Conservation (phyloP, 2,329 filamentous ascomycete genomes). For the Hypoxylon sp. region DNA sequence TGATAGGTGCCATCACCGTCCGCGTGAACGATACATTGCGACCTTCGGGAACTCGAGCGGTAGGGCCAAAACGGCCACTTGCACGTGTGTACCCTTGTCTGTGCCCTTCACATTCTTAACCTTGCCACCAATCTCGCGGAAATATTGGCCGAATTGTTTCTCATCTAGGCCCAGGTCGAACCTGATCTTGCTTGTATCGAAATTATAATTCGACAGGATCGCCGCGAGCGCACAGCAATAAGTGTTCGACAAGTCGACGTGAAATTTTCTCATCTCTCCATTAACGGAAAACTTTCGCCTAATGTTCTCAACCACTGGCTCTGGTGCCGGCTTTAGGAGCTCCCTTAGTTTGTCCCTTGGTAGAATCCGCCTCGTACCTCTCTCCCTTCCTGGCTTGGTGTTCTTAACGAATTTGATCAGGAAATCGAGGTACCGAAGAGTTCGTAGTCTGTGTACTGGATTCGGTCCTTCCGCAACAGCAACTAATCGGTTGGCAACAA, state of each 20-base stretch:
- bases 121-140: slow-evolving; percentile 80
- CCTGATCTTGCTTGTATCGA: slow-evolving; percentile 77
- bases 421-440: slow-evolving; percentile 73
- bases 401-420: slow-evolving; percentile 68
- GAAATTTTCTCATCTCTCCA: slow-evolving; percentile 77
- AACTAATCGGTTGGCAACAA: slow-evolving; percentile 74
- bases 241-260: slow-evolving; percentile 79
- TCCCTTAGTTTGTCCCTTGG: slow-evolving; percentile 73
- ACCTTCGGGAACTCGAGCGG: slow-evolving; percentile 87
- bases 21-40: slow-evolving; percentile 52
- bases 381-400: slow-evolving; percentile 63
- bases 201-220: slow-evolving; percentile 80
- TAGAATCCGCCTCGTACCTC: slow-evolving; percentile 67
- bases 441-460: slow-evolving; percentile 67
- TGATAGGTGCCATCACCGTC: slow-evolving; percentile 37
- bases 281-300: slow-evolving; percentile 77
- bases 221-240: slow-evolving; percentile 80
- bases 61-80: slow-evolving; percentile 79
- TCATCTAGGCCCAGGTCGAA: slow-evolving; percentile 81
- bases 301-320: slow-evolving; percentile 75
- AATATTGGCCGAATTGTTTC: slow-evolving; percentile 79
- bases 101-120: slow-evolving; percentile 73
- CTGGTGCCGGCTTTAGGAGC: slow-evolving; percentile 70
- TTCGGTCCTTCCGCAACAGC: slow-evolving; percentile 68
- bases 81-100: slow-evolving; percentile 68